These are phyloP conservation scores for Bonia amplexicaulis DNA, from an alignment of 176 grass and related monocot genomes.

Conservation along the genomic window DNA sequence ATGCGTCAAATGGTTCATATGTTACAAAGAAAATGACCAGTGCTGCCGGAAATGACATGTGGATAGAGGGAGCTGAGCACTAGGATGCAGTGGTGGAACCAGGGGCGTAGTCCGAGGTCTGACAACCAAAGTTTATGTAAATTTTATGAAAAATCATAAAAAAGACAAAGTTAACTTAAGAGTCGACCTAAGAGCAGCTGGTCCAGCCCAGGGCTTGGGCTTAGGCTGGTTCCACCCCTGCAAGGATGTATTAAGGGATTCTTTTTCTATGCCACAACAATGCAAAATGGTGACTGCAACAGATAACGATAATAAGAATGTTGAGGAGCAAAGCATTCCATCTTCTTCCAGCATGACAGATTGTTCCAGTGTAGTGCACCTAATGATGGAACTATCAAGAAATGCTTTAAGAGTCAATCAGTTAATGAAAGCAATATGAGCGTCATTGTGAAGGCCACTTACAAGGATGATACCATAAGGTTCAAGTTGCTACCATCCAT, in stretches of 20 bases:
- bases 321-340: slow-evolving; percentile 25
- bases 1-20: background rate
- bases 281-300: background rate
- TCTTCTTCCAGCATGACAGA: slow-evolving; percentile 43
- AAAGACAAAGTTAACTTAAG: no score
- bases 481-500: slow-evolving; percentile 42
- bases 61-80: background rate
- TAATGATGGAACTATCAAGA: slow-evolving; percentile 31
- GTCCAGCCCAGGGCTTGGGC: no score
- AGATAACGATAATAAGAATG: background rate
- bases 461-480: slow-evolving; percentile 43
- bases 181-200: no score
- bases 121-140: no score
- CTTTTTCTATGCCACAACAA: background rate
- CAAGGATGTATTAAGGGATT: background rate
- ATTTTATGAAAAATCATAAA: no score
- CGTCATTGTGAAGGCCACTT: slow-evolving; percentile 47
- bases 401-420: background rate
- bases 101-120: no score
- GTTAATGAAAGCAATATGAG: background rate
- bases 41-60: background rate
- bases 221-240: no score
- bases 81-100: no score
- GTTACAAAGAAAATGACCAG: background rate
- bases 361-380: slow-evolving; percentile 35